Evolutionary conservation across 345 rosid species (phyloP).

Genomic region (Chamaenerion angustifolium): DNA sequence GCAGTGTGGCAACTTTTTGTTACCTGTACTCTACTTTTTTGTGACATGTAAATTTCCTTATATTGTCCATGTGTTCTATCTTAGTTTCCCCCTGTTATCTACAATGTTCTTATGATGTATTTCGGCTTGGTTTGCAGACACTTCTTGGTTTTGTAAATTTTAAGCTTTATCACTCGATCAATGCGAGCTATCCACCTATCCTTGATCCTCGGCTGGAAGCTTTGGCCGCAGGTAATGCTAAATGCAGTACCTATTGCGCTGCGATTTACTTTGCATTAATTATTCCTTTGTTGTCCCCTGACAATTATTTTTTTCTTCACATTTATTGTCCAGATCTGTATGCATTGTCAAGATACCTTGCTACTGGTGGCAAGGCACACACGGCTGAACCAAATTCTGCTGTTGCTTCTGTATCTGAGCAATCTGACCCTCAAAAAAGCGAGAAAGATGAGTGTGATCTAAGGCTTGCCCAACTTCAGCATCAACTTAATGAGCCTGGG

Average conservation of each 20-base stretch:
- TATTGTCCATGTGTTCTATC: no score
- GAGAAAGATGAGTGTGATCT: constrained; percentile 51
- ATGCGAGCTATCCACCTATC: constrained; percentile 80
- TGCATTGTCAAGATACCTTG: constrained; percentile 73
- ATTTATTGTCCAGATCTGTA: constrained; percentile 56
- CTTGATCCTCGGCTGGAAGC: constrained; percentile 86
- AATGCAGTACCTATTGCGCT: not conserved
- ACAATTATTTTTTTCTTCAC: not conserved
- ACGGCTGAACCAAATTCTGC: constrained; percentile 22
- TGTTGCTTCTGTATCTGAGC: constrained; percentile 28
- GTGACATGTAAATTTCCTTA: no score
- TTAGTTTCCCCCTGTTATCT: no score
- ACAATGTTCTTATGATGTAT: not conserved
- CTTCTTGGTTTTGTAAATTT: constrained; percentile 74
- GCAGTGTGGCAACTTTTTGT: no score
- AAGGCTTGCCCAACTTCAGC: constrained; percentile 91
- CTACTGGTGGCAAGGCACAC: constrained; percentile 36
- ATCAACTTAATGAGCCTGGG: constrained; percentile 90
- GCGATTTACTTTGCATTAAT: not conserved
- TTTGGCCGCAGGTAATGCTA: constrained; percentile 58
- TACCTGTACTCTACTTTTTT: no score
- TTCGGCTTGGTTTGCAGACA: constrained; percentile 43
- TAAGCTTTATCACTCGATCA: constrained; percentile 65
- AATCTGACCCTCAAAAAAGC: constrained; percentile 17
- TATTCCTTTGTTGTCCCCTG: not conserved